Percentiles rank a stretch among this genome's conserved stretches.
These are phyloP conservation scores for Yamadazyma triangularis DNA, from an alignment of 1,139 yeast genomes.

Conservation along the genomic window DNA sequence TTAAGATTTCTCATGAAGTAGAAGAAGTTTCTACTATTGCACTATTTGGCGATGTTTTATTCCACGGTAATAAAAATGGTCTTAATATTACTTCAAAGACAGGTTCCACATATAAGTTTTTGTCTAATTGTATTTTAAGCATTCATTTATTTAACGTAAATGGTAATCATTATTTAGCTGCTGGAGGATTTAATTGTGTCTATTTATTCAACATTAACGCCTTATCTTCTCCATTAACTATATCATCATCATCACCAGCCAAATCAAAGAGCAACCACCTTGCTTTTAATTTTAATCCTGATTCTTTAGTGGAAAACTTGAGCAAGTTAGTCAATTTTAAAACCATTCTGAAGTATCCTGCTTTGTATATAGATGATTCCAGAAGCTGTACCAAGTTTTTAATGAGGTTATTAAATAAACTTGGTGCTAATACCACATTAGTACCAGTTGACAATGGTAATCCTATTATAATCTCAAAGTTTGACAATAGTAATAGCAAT, in stretches of 20 bases:
- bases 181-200: no score
- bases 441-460: conserved; percentile 73
- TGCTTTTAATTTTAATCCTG: conserved; percentile 36
- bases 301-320: conserved; percentile 60
- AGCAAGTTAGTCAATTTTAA: conserved; percentile 59
- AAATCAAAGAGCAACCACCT: no score
- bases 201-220: no score
- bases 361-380: conserved; percentile 67
- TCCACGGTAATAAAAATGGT: conserved; percentile 11
- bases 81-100: conserved; percentile 6
- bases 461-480: conserved; percentile 78
- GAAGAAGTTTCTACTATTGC: conserved; percentile 10
- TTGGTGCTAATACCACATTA: conserved; percentile 72
- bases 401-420: conserved; percentile 53
- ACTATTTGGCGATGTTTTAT: conserved; percentile 6
- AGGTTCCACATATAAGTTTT: conserved; percentile 3
- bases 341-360: conserved; percentile 74
- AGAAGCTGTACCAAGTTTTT: conserved; percentile 83
- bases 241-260: no score
- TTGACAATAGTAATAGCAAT: conserved; percentile 38
- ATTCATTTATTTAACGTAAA: conserved; percentile 2
- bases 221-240: no score
- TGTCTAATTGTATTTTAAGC: conserved; percentile 7
- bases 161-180: conserved; percentile 18
- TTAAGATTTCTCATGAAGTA: conserved; percentile 27